phyloP scores from a whole-genome alignment of 2,329 filamentous ascomycete species.

The Sarocladium kiliense region DNA sequence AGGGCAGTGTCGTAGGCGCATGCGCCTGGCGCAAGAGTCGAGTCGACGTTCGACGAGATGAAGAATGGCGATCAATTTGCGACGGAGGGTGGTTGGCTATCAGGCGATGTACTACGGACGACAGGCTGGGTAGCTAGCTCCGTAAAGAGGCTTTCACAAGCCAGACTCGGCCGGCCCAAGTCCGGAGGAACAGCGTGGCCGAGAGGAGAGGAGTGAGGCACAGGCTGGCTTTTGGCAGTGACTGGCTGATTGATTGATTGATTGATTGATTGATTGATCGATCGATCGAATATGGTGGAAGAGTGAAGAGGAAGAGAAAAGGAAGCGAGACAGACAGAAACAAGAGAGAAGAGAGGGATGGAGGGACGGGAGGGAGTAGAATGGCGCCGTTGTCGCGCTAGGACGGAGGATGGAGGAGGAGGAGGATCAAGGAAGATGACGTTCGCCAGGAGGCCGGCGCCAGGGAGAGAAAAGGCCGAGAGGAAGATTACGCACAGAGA shows the following conservation, averaged over 20 bases:
- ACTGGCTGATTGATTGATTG: neutral
- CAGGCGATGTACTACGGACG: no score
- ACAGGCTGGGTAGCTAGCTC: no score
- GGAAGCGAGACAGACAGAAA: neutral
- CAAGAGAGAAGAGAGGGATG: neutral
- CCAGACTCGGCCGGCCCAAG: neutral
- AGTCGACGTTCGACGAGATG: no score
- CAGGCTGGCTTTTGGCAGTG: no score
- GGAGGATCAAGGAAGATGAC: neutral
- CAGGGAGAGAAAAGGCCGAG: no score
- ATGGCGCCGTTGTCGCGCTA: neutral
- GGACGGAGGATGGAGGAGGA: neutral
- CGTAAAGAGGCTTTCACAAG: no score
- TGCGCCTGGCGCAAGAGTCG: no score
- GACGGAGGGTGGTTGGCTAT: no score
- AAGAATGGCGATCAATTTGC: no score
- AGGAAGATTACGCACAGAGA: no score
- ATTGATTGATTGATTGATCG: neutral
- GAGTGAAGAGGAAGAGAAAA: neutral
- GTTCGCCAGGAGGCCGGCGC: no score
- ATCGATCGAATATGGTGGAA: neutral
- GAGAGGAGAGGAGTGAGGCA: neutral
- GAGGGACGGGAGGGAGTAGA: neutral
- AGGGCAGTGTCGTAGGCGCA: no score
- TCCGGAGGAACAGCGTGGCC: neutral